A percentile compares a stretch with the other conserved stretches of the same genome.
These are phyloP conservation scores for Cercis canadensis DNA, from an alignment of 306 rosid species.

Conservation along the genomic window DNA sequence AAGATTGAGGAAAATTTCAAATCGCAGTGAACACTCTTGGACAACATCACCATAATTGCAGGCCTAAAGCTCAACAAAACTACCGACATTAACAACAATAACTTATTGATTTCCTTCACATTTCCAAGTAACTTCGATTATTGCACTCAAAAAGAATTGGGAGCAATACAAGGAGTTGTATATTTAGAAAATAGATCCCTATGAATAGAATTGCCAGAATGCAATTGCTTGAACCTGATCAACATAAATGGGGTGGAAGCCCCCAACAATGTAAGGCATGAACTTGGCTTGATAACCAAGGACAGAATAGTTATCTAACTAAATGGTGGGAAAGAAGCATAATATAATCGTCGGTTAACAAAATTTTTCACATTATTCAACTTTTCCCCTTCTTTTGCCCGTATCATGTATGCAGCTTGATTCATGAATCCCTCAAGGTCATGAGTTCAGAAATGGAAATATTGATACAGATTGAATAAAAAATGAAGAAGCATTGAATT, in stretches of 20 bases:
- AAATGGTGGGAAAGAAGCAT: background rate
- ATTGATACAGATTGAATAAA: slow-evolving; percentile 14
- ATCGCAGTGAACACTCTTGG: too few relatives aligned
- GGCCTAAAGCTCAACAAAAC: too few relatives aligned
- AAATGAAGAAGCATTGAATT: slow-evolving; percentile 18
- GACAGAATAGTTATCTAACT: too few relatives aligned
- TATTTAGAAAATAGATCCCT: background rate
- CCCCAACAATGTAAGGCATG: slow-evolving; percentile 5
- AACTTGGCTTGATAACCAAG: too few relatives aligned
- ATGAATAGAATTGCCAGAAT: background rate
- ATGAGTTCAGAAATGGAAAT: background rate
- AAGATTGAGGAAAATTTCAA: too few relatives aligned
- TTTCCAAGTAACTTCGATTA: background rate
- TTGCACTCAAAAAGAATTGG: background rate
- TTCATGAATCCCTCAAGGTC: too few relatives aligned
- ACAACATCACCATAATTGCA: too few relatives aligned
- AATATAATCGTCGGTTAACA: too few relatives aligned
- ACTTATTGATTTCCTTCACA: background rate
- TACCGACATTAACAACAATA: too few relatives aligned
- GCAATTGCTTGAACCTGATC: slow-evolving; percentile 12
- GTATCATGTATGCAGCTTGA: too few relatives aligned
- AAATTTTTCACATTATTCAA: too few relatives aligned
- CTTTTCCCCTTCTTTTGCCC: too few relatives aligned
- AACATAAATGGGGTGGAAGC: background rate
- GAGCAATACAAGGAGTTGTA: background rate